Percentiles rank a stretch among this genome's conserved stretches.
Conservation (phyloP, 2,329 filamentous ascomycete genomes). For the Penicillium sp. region DNA sequence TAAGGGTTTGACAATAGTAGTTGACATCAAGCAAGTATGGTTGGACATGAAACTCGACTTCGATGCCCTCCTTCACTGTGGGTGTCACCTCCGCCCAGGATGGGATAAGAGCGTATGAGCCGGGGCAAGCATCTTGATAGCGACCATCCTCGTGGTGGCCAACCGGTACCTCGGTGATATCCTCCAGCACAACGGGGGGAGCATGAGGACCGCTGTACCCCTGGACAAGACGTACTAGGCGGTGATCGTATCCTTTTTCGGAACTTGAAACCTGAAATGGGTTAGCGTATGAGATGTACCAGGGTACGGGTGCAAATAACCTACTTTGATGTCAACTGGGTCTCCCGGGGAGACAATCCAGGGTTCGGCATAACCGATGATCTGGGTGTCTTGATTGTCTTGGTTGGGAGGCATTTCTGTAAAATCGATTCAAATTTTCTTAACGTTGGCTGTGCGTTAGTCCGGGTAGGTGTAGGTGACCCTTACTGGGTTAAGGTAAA, state of each 20-base stretch:
- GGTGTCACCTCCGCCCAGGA: background rate
- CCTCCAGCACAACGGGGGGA: slow-evolving; percentile 3
- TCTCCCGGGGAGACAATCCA: slow-evolving; percentile 1
- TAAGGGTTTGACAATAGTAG: background rate
- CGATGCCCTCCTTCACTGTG: background rate
- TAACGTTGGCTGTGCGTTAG: background rate
- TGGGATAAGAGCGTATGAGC: background rate
- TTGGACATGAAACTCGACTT: background rate
- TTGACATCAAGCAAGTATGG: background rate
- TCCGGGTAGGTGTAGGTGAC: background rate
- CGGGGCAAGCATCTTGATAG: background rate
- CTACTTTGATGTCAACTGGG: background rate
- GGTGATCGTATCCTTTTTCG: background rate
- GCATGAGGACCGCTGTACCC: background rate
- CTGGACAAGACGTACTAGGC: background rate
- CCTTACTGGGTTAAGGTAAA: background rate
- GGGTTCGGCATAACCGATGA: background rate
- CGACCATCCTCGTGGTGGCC: background rate
- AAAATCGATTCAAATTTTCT: background rate
- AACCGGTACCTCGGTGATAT: background rate
- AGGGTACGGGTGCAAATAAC: background rate
- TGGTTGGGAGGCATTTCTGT: background rate
- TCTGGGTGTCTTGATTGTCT: background rate
- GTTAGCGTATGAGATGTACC: background rate
- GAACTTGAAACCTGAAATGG: background rate